Percentiles rank a stretch among this genome's conserved stretches.
Evolutionary conservation across 2,329 filamentous ascomycete genomes (phyloP).

Genomic region (Neopestalotiopsis sp.): DNA sequence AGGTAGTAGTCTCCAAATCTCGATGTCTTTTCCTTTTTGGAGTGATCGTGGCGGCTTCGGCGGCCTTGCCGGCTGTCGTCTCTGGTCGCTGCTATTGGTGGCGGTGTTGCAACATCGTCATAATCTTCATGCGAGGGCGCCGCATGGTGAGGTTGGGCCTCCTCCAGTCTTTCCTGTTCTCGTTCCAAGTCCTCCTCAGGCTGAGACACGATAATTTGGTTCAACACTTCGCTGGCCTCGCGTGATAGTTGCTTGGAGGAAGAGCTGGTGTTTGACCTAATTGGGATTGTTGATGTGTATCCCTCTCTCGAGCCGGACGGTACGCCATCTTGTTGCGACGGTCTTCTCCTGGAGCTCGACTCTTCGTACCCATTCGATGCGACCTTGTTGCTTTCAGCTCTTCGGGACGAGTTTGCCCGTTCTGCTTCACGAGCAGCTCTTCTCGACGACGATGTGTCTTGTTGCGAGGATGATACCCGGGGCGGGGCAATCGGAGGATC

Average conservation of each 20-base stretch:
- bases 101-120: slow-evolving; percentile 44
- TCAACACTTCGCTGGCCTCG: slow-evolving; percentile 80
- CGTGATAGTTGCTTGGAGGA: slow-evolving; percentile 67
- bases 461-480: slow-evolving; percentile 78
- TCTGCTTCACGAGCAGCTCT: slow-evolving; percentile 52
- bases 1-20: slow-evolving; percentile 96
- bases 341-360: slow-evolving; percentile 42
- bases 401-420: slow-evolving; percentile 45
- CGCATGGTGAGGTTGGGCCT: slow-evolving; percentile 54
- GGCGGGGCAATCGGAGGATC: slow-evolving; percentile 78
- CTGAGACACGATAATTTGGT: slow-evolving; percentile 76
- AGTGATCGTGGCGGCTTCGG: slow-evolving; percentile 66
- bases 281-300: slow-evolving; percentile 48
- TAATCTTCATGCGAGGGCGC: slow-evolving; percentile 45
- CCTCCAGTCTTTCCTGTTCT: slow-evolving; percentile 71
- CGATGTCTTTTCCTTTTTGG: slow-evolving; percentile 72
- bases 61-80: slow-evolving; percentile 53
- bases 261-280: slow-evolving; percentile 46
- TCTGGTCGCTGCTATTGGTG: slow-evolving; percentile 48
- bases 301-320: slow-evolving; percentile 41
- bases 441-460: slow-evolving; percentile 42
- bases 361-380: slow-evolving; percentile 39
- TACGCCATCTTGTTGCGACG: slow-evolving; percentile 36
- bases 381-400: slow-evolving; percentile 31
- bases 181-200: slow-evolving; percentile 75